These are phyloP conservation scores for Phialophora macrospora DNA, from an alignment of 2,329 filamentous ascomycete genomes.

Conservation along the genomic window DNA sequence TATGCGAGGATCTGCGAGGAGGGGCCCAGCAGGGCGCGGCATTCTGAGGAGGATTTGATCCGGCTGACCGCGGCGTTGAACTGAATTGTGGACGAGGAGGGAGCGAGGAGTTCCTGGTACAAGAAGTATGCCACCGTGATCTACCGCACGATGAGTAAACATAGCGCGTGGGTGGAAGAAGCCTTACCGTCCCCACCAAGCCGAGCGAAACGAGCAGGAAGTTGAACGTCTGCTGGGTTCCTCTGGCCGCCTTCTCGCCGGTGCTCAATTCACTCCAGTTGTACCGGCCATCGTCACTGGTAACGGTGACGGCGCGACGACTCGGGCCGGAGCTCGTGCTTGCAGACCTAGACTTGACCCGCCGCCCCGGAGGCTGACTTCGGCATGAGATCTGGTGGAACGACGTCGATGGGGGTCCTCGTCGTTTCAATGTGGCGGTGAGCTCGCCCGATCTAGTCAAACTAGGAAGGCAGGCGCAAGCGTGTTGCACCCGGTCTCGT, in stretches of 20 bases:
- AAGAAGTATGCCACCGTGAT: constrained; percentile 77
- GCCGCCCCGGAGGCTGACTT: not conserved
- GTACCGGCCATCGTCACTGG: constrained; percentile 83
- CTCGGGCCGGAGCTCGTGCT: constrained; percentile 48
- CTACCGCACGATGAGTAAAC: constrained; percentile 49
- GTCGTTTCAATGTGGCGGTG: not conserved
- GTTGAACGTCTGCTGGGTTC: constrained; percentile 90
- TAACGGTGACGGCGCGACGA: constrained; percentile 75
- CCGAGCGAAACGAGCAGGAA: constrained; percentile 77
- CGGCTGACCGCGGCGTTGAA: constrained; percentile 86
- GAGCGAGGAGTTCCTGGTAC: constrained; percentile 80
- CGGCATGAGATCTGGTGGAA: not conserved
- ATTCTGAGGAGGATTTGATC: constrained; percentile 73
- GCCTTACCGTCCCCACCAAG: constrained; percentile 72
- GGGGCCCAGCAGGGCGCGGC: constrained; percentile 75
- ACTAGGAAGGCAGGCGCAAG: not conserved
- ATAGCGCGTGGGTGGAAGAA: not conserved
- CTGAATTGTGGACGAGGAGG: constrained; percentile 81
- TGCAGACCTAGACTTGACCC: constrained; percentile 19
- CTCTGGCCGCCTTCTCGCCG: constrained; percentile 78
- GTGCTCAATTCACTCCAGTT: constrained; percentile 77
- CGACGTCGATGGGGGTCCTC: not conserved
- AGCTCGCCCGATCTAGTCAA: constrained; percentile 6
- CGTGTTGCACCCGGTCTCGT: not conserved
- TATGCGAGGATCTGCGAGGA: constrained; percentile 75